Conservation (phyloP, 106 monocot genomes). For the Dendrobium catenatum region DNA sequence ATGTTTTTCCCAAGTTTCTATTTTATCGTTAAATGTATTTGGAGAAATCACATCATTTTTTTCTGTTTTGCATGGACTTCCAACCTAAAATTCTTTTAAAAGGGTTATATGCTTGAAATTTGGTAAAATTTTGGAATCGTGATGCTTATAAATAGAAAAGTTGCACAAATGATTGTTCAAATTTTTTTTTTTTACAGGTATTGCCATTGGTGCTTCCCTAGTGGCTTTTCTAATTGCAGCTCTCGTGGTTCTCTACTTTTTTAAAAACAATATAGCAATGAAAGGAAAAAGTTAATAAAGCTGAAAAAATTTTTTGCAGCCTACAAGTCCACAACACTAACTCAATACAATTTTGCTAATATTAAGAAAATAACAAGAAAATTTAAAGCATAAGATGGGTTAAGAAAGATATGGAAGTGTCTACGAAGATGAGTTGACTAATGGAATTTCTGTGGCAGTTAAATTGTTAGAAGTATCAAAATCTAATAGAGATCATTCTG, state of each 20-base stretch:
- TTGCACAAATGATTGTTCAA: neutral
- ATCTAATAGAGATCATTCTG: neutral
- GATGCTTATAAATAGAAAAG: too few relatives aligned
- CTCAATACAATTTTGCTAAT: conserved; percentile 5
- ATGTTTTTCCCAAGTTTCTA: neutral
- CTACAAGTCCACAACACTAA: conserved; percentile 11
- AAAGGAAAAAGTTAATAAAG: neutral
- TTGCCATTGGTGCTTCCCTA: neutral
- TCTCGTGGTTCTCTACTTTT: neutral
- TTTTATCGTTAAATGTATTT: too few relatives aligned
- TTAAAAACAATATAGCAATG: neutral
- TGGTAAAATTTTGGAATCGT: too few relatives aligned
- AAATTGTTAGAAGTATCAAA: conserved; percentile 7
- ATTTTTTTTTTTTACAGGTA: neutral
- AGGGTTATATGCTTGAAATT: too few relatives aligned
- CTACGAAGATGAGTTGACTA: conserved; percentile 10
- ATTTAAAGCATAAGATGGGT: conserved; percentile 13
- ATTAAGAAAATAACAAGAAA: conserved; percentile 10
- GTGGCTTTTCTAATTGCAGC: conserved; percentile 6
- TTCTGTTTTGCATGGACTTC: neutral
- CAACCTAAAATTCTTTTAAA: neutral
- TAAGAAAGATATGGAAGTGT: conserved; percentile 15
- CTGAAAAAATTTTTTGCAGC: conserved; percentile 10
- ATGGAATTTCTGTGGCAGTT: conserved; percentile 10
- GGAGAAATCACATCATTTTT: too few relatives aligned